A percentile compares a stretch with the other conserved stretches of the same genome.
Evolutionary conservation across 2,329 filamentous ascomycete genomes (phyloP).

Genomic region (Hymenoscyphus linearis): DNA sequence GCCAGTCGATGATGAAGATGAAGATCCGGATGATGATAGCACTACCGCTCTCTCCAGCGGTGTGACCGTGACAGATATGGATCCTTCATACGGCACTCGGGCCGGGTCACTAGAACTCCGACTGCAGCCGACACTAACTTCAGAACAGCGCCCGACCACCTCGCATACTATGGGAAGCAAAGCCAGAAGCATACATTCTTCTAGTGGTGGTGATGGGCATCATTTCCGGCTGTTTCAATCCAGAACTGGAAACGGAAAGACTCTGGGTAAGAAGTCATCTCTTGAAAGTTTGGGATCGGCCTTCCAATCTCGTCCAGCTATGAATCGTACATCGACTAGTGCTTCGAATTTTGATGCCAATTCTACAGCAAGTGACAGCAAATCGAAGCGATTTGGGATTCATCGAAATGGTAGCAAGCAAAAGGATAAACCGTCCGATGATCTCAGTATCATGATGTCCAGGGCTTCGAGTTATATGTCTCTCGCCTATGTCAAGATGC

Average conservation of each 20-base stretch:
- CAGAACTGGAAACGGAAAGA: slow-evolving; percentile 18
- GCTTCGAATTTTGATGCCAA: slow-evolving; percentile 20
- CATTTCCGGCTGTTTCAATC: slow-evolving; percentile 40
- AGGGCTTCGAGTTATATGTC: slow-evolving; percentile 98
- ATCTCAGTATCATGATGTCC: slow-evolving; percentile 93
- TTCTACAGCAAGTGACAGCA: slow-evolving; percentile 29
- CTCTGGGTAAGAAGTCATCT: slow-evolving; percentile 29
- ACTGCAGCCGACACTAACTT: slow-evolving; percentile 73
- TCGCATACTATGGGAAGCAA: slow-evolving; percentile 21
- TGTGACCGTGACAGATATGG: slow-evolving; percentile 27
- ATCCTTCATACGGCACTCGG: slow-evolving; percentile 52
- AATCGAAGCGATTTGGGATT: slow-evolving; percentile 49
- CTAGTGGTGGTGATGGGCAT: slow-evolving; percentile 26
- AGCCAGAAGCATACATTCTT: slow-evolving; percentile 25
- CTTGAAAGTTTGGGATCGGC: slow-evolving; percentile 29
- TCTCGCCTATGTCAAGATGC: slow-evolving; percentile 89
- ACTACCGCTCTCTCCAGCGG: slow-evolving; percentile 29
- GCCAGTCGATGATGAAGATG: slow-evolving; percentile 32
- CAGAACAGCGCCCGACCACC: slow-evolving; percentile 36
- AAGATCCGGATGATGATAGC: slow-evolving; percentile 30
- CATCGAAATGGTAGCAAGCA: slow-evolving; percentile 43
- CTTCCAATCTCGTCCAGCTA: slow-evolving; percentile 20
- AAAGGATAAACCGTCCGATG: slow-evolving; percentile 69
- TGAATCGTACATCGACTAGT: slow-evolving; percentile 24
- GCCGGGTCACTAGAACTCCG: slow-evolving; percentile 75